Conservation (phyloP, 1,284 basidiomycete genomes). For the Inonotus obliquus region DNA sequence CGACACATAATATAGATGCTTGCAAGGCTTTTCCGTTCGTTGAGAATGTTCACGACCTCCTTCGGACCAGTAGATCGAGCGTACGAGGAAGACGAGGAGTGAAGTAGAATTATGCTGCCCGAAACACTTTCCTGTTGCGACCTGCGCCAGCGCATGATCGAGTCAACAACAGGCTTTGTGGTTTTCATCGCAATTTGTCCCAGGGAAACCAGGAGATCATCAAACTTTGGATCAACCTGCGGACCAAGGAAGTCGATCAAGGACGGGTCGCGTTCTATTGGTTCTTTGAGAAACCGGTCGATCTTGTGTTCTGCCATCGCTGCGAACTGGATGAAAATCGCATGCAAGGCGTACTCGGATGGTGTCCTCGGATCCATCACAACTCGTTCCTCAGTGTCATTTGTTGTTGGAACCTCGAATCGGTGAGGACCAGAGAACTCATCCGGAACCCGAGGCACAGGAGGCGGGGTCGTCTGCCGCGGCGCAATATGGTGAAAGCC, state of each 20-base stretch:
- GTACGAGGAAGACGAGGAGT: conserved; percentile 38
- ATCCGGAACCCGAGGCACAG: conserved; percentile 69
- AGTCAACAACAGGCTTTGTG: conserved; percentile 81
- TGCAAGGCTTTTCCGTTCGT: conserved; percentile 76
- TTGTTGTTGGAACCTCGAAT: conserved; percentile 46
- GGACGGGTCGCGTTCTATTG: conserved; percentile 65
- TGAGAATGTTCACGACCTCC: conserved; percentile 57
- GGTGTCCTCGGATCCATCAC: conserved; percentile 72
- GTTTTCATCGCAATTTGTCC: conserved; percentile 85
- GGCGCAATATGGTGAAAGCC: conserved; percentile 33
- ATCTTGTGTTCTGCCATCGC: conserved; percentile 76
- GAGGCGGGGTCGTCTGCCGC: conserved; percentile 54
- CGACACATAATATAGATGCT: conserved; percentile 88
- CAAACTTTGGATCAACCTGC: conserved; percentile 72
- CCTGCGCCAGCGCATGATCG: conserved; percentile 84
- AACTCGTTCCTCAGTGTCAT: conserved; percentile 60
- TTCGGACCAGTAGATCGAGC: conserved; percentile 35
- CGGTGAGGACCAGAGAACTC: conserved; percentile 41
- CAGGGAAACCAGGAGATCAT: conserved; percentile 76
- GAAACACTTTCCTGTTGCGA: conserved; percentile 67
- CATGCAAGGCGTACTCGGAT: conserved; percentile 82
- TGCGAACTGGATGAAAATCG: conserved; percentile 82
- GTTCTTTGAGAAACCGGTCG: conserved; percentile 62
- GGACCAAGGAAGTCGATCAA: conserved; percentile 66
- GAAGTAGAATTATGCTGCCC: conserved; percentile 46